Base-by-base conservation (phyloP, 441 rosid genomes). In the Gossypium schwendimanii region DNA sequence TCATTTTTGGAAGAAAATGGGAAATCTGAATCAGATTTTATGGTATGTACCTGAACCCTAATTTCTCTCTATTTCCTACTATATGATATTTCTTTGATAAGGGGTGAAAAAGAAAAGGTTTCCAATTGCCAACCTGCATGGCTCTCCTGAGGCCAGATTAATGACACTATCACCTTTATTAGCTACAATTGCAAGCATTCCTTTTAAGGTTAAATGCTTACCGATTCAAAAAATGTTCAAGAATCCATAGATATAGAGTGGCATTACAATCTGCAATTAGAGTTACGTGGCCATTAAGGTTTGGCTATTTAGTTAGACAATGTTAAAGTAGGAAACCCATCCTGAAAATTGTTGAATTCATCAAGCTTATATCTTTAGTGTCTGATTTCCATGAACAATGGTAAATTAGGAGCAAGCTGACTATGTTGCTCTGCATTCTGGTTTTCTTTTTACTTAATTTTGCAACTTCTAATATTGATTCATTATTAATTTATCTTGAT, bases 1-100 rank as follows among this genome's bases (percentile, higher is more conserved):
- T 81, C 85, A 52, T 77, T 83, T 77, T 63, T 84, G 69, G 89
- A 88, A 66, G 97, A 90, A 75, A 85, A 83, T 77, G 83, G 82
- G 73, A 86, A 84, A 73, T 79, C 79, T 60, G 87, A 89, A 58
- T 28, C 75, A 72, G 81, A 86, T 69, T 78, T 60, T 78, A 47
- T 50, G 73, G 98, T 91, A 84, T 70, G 83, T 47, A 50, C 54
- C 53, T 10, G 23, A 66, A 24, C n/a, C 58, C 24, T 63, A 63
- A 49, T 62, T 26, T 69, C 24, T 12, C 62, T 69, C 10, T 24
- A 23, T 33, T 49, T 52, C 71, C 69, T 75, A 11, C 21, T 47
- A 14, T 2, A 63, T 14, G 1, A 0, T 15, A 17, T 57, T 18
- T 53, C 49, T 64, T 15, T 15, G 36, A 49, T 2, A 63, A 44